Percentiles rank a stretch among this genome's conserved stretches.
These are phyloP conservation scores for Pezicula rhizophila DNA, from an alignment of 2,329 filamentous ascomycete species.

Conservation along the genomic window DNA sequence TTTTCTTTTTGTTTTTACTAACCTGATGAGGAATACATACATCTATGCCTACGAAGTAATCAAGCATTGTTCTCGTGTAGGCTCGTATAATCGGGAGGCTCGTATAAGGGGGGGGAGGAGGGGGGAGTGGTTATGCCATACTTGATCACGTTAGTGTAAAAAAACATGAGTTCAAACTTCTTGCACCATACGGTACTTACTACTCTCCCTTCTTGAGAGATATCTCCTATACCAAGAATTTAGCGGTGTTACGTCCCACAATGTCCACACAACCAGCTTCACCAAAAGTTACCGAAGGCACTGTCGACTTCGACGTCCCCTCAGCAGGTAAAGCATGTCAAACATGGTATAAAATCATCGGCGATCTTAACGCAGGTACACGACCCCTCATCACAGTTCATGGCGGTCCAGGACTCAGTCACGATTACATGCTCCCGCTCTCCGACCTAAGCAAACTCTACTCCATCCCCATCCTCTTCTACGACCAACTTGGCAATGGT, in stretches of 20 bases:
- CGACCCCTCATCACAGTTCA: constrained; percentile 33
- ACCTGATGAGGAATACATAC: no score
- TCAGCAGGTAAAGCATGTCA: constrained; percentile 28
- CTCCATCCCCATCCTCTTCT: constrained; percentile 40
- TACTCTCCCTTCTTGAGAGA: no score
- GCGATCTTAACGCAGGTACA: constrained; percentile 21
- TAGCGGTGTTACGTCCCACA: not conserved
- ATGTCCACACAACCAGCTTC: not conserved
- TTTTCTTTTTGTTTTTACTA: no score
- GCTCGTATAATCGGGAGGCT: no score
- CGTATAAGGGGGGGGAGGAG: no score
- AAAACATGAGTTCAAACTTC: no score
- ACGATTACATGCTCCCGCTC: constrained; percentile 33
- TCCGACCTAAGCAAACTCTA: constrained; percentile 29
- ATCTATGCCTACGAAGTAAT: no score
- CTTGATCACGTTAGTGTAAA: no score
- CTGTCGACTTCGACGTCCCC: constrained; percentile 24
- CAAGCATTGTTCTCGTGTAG: no score
- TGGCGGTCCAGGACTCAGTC: constrained; percentile 38
- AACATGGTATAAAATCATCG: constrained; percentile 35
- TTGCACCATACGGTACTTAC: no score
- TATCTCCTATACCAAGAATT: no score
- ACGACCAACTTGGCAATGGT: constrained; percentile 47
- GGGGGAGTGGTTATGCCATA: no score
- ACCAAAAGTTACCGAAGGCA: constrained; percentile 24